Percentiles rank a stretch among this genome's conserved stretches.
phyloP scores from a whole-genome alignment of 2,329 filamentous ascomycete genomes.

The Arthrinium phaeospermum region DNA sequence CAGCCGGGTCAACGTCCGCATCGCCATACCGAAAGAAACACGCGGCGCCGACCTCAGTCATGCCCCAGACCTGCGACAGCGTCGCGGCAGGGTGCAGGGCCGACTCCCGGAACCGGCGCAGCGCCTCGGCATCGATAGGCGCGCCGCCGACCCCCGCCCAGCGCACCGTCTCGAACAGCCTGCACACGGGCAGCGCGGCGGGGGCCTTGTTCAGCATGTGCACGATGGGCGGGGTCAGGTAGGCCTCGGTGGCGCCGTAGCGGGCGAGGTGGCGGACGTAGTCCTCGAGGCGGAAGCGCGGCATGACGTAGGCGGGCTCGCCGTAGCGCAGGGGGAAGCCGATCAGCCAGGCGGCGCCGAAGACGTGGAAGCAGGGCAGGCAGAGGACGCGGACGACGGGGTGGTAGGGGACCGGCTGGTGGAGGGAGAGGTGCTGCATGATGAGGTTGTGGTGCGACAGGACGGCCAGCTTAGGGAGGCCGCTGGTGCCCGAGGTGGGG shows the following conservation, averaged over 20 bases:
- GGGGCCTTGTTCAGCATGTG: conserved; percentile 40
- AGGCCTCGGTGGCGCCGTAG: conserved; percentile 53
- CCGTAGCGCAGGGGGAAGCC: conserved; percentile 52
- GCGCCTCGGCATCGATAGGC: conserved; percentile 47
- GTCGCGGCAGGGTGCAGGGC: conserved; percentile 47
- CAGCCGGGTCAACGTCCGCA: conserved; percentile 46
- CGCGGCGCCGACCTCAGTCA: conserved; percentile 57
- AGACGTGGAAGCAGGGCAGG: conserved; percentile 60
- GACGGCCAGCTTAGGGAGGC: conserved; percentile 46
- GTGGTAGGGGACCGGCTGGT: conserved; percentile 37
- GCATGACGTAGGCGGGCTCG: conserved; percentile 52
- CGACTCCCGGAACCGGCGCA: conserved; percentile 43
- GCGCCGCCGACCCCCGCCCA: conserved; percentile 55
- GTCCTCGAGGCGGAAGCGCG: conserved; percentile 47
- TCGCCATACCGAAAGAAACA: conserved; percentile 47
- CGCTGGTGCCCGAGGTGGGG: conserved; percentile 44
- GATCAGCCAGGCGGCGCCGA: conserved; percentile 51
- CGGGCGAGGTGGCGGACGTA: conserved; percentile 46
- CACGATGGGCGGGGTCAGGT: conserved; percentile 53
- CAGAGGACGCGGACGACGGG: conserved; percentile 51
- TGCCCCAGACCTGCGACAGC: conserved; percentile 57
- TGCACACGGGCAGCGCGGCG: conserved; percentile 26
- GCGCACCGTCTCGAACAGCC: conserved; percentile 46
- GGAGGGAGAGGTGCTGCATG: conserved; percentile 38
- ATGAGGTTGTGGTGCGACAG: conserved; percentile 43